Base-by-base conservation (phyloP, 352 stramenopile species). In the Phytopythium mirpurense region DNA sequence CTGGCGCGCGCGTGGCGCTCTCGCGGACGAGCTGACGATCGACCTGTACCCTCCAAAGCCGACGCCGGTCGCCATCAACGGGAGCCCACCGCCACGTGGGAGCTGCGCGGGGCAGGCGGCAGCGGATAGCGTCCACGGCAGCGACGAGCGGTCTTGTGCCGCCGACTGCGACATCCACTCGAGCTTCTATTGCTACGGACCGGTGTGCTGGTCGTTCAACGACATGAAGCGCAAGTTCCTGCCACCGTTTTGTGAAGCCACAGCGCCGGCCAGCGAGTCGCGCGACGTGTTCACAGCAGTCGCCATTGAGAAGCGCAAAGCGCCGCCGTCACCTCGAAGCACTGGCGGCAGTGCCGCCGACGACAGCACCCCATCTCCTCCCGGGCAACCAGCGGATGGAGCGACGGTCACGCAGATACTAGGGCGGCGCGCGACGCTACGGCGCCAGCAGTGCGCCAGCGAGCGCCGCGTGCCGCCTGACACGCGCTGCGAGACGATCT, bases 171-270 rank as follows among this genome's bases (percentile, higher is more conserved):
- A 7, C 43, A 52, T 43, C 37, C 68, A 67, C 18, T 24, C 51
- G 15, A 41, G 59, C 21, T 26, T 41, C 45, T 90, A 74, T 52
- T 65, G 62, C 19, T 59, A 86, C 26, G 80, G 75, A 1, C 51
- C 66, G 4, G 72, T 90, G 9, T 72, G 61, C 46, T 69, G 85
- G 52, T 76, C 75, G 23, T 90, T 90, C 41, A 68, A 88, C 41
- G 80, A 88, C 38, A 86, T 90, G 62, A 88, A 88, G 65, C 71
- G 63, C 21, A 70, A 76, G 41, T 90, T 83, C 26, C 35, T 90
- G 37, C 56, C 85, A 27, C 80, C 80, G 0, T 90, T 88, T 45
- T 86, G 85, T 42, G 54, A 82, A 16, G 67, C 68, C 2, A 58
- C 41, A 5, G 34, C 42, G 32, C 53, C 62, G 14, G 47, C 19